Percentiles rank a stretch among this genome's conserved stretches.
Evolutionary conservation across 352 stramenopile genomes (phyloP).

Genomic region (Plasmopara halstedii): DNA sequence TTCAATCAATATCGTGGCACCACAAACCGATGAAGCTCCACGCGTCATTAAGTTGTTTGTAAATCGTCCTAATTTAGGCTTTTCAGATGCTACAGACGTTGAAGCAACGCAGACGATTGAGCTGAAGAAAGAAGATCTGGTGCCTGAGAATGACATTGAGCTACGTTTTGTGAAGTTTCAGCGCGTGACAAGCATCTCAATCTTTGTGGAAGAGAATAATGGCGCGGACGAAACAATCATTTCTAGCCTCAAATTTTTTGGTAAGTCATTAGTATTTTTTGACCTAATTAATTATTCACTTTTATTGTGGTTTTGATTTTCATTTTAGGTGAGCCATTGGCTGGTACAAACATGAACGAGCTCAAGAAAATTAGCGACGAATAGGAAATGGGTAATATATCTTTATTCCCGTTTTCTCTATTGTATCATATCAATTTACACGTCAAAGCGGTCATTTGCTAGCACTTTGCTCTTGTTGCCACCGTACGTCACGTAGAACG

Average conservation of each 20-base stretch:
- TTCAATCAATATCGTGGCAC: slow-evolving; percentile 57
- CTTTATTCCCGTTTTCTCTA: neutral
- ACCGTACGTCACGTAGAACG: slow-evolving; percentile 50
- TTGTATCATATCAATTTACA: slow-evolving; percentile 18
- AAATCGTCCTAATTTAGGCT: slow-evolving; percentile 66
- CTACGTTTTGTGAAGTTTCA: slow-evolving; percentile 81
- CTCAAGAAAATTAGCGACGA: slow-evolving; percentile 80
- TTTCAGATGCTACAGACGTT: slow-evolving; percentile 60
- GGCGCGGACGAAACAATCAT: slow-evolving; percentile 52
- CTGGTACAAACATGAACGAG: slow-evolving; percentile 82
- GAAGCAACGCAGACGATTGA: slow-evolving; percentile 70
- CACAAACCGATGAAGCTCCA: slow-evolving; percentile 42
- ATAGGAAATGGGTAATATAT: slow-evolving; percentile 23
- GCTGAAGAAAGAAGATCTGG: slow-evolving; percentile 39
- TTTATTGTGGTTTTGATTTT: slow-evolving; percentile 2
- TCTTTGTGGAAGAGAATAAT: slow-evolving; percentile 79
- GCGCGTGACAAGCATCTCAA: slow-evolving; percentile 61
- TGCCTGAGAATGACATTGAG: slow-evolving; percentile 53
- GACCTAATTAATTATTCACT: neutral
- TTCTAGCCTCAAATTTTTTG: slow-evolving; percentile 61
- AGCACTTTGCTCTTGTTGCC: slow-evolving; percentile 65
- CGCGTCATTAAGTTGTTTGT: slow-evolving; percentile 62
- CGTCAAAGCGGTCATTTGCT: slow-evolving; percentile 57
- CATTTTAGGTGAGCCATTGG: slow-evolving; percentile 48
- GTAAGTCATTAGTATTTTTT: no score